A percentile compares a stretch with the other conserved stretches of the same genome.
Evolutionary conservation across 345 rosid species (phyloP).

Genomic region (Bruguiera gymnorhiza): DNA sequence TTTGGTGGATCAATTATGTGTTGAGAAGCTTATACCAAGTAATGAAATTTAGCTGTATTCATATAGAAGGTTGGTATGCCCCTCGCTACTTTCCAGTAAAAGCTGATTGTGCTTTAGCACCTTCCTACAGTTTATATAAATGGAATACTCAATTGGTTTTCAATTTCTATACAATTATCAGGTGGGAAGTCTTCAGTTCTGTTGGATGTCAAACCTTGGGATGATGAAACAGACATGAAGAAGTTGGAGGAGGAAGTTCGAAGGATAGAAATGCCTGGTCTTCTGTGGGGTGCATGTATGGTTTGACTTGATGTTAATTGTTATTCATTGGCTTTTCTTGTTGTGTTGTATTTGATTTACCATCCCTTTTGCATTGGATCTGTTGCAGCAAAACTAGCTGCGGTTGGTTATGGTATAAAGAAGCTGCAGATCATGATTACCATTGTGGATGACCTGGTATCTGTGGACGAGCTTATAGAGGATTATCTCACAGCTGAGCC

Average conservation of each 20-base stretch:
- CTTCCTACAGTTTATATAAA: too few relatives aligned
- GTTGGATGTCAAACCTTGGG: conserved; percentile 94
- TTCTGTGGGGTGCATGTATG: conserved; percentile 95
- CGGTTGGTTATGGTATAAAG: conserved; percentile 95
- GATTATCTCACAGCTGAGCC: conserved; percentile 78
- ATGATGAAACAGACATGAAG: conserved; percentile 99
- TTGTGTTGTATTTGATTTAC: neutral
- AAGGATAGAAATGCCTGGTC: conserved; percentile 73
- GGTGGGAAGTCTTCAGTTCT: conserved; percentile 96
- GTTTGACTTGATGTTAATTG: neutral
- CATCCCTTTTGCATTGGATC: neutral
- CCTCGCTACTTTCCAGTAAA: too few relatives aligned
- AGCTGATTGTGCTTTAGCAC: too few relatives aligned
- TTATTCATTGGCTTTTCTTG: neutral
- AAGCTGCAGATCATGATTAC: conserved; percentile 85
- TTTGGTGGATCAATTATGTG: neutral
- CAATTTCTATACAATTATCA: conserved; percentile 13
- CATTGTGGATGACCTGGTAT: conserved; percentile 89
- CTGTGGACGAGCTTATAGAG: conserved; percentile 75
- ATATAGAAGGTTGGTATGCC: too few relatives aligned
- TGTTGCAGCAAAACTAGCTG: conserved; percentile 68
- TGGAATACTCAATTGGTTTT: neutral
- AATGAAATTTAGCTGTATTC: too few relatives aligned
- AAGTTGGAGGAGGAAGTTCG: conserved; percentile 77
- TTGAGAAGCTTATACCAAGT: too few relatives aligned